phyloP scores from a whole-genome alignment of 306 rosid species.

The Fragaria ananassa region DNA sequence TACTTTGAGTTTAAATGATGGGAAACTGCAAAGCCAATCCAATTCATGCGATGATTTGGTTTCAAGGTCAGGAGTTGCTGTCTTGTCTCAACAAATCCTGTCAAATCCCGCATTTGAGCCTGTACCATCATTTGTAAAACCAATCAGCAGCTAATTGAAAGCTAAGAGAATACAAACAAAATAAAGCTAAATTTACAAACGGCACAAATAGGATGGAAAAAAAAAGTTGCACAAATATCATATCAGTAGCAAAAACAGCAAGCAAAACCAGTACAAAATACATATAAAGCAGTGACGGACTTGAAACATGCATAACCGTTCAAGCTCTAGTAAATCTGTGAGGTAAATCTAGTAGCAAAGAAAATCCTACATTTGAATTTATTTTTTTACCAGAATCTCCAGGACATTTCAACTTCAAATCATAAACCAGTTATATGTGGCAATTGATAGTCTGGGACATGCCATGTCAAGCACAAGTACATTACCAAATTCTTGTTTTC shows the following conservation, averaged over 20 bases:
- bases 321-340: not conserved
- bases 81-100: slow-evolving; percentile 97
- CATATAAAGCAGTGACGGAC: not conserved
- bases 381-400: not conserved
- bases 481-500: not conserved
- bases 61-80: slow-evolving; percentile 86
- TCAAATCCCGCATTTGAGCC: slow-evolving; percentile 99
- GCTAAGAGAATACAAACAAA: not conserved
- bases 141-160: slow-evolving; percentile 21
- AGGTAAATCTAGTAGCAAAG: not conserved
- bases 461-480: not conserved
- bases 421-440: not conserved
- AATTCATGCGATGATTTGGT: slow-evolving; percentile 99
- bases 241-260: not conserved
- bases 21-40: slow-evolving; percentile 96
- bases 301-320: not conserved
- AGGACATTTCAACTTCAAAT: not conserved
- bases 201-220: not conserved
- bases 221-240: slow-evolving; percentile 3
- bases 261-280: not conserved
- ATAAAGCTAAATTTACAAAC: not conserved
- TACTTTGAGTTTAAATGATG: slow-evolving; percentile 94
- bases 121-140: slow-evolving; percentile 30
- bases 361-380: not conserved
- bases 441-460: not conserved